Base-by-base conservation (phyloP, 1,284 basidiomycete species). In the Takashimella tepidaria region DNA sequence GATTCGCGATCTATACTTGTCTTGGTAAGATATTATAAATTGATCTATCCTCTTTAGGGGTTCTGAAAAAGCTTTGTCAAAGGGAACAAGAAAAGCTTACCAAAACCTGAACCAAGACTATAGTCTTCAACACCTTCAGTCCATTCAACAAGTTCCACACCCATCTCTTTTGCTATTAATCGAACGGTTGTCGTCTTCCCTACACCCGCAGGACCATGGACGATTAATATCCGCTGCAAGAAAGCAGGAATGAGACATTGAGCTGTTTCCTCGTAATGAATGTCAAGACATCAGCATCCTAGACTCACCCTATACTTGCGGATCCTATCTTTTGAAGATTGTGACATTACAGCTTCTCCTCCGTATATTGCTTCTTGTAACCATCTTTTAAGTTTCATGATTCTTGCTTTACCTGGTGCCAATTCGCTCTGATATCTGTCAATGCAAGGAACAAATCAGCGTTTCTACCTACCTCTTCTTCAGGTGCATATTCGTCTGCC, bases 131-230 rank as follows among this genome's bases (percentile, higher is more conserved):
- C 62, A 4, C 70, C 66, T 52, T 76, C 75, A 3, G 82, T 79
- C 91, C 92, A 98, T 71, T 98, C 95, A 25, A 91, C 69, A 20
- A 97, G 79, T 42, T 93, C 87, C 48, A 89, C 83, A 2, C 81
- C 83, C 56, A 96, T 76, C 63, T 95, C 87, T 21, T 78, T 74
- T 0, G 89, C 80, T 5, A 98, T 76, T 0, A 92, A 81, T 11
- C 82, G 82, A 0, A 98, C 62, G 0, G 90, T 90, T 0, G 91
- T 82, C 0, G 93, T 95, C 77, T 98, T 98, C 0, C 84, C 95
- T 0, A 85, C 83, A 0, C 95, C 96, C 6, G 92, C 86, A 0
- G 91, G 90, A 1, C 96, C 95, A 1, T 88, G 89, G 6, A 98
- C 76, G 0, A 84, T 83, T 2, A 98, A 81, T 21, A 98, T 83